Base-by-base conservation (phyloP, 139 green algal species). In the Chlorella sp. region DNA sequence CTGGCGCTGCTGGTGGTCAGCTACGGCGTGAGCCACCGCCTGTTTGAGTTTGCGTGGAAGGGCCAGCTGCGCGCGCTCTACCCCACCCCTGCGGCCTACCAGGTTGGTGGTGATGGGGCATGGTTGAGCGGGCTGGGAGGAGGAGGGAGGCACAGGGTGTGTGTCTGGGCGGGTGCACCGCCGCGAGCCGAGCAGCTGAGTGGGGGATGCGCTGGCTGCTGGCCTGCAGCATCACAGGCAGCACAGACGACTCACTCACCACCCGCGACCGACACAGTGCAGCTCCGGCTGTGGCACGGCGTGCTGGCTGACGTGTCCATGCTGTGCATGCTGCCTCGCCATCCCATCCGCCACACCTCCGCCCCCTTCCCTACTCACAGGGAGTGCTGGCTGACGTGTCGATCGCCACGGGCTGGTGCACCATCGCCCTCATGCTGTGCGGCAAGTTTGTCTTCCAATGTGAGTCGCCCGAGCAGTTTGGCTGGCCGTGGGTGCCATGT, bases 11-110 rank as follows among this genome's bases (percentile, higher is more conserved):
- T 97, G 75, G 94, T 97, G 32, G 89, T 97, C 34, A 85, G 84
- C 14, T 97, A 96, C 81, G 90, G 92, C 41, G 90, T 97, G 68
- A 88, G 85, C 67, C 94, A 97, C 90, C 90, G 94, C 51, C 86
- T 96, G 56, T 96, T 98, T 88, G 93, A 98, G 81, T 95, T 97
- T 86, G 90, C 94, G 2, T 98, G 95, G 95, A 98, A 98, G 90
- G 94, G 92, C 6, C 90, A 95, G 88, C 90, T 98, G 86, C 90
- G 93, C 13, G 77, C 91, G n/a, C 88, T 97, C 30, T 94, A 93
- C 86, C 93, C 95, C 70, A 92, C 89, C 20, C 85, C 94, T 19
- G 85, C 90, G 36, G 90, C 86, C 24, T 96, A 96, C 84, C 90
- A 81, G 76, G 76, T 69, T n/a, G 20, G 76, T 14, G 26, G 46